Evolutionary conservation across 371 early-diverging fungal genomes (phyloP), one percentile per base, ranked within the genome.

Genomic region (Smittium mucronatum): DNA sequence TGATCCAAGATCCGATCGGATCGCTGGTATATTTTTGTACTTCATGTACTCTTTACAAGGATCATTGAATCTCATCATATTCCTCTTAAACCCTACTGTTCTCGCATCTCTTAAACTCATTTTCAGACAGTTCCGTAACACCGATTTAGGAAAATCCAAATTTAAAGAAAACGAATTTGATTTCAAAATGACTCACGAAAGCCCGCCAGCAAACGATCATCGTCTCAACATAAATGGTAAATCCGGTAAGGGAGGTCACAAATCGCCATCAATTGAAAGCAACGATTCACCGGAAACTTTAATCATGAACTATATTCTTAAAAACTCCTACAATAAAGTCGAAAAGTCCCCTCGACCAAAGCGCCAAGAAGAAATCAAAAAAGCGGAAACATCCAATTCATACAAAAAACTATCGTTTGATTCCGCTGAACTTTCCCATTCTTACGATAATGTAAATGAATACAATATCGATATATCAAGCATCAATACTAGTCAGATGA

Each of bases 81-180:
- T 67, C 35, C 29, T 67, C 21, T 2, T 67, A 26, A 67, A 67
- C 29, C 67, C 67, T 30, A 67, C 67, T 1, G 67, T 67, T 32
- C n/a, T 36, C n/a, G 67, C 67, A 5, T 67, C 67, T 26, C 29
- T 67, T 8, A 67, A 67, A 57, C 29, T 67, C 5, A 35, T 67
- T 2, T 25, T 36, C 17, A 34, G 67, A 8, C 34, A 36, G 34
- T 2, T 67, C 35, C 34, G 57, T 26, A 36, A 67, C 35, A 17
- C 47, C n/a, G 67, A 67, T 15, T 29, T 67, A 2, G 67, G 67
- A 2, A 29, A 35, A 34, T 15, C 21, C 2, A 67, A 67, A 21
- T n/a, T 35, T 2, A 64, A 36, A 25, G 36, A 64, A 36, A 25
- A 64, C 5, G 64, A 64, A 33, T 64, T 64, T 31, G 64, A 64